phyloP scores from a whole-genome alignment of 1,284 basidiomycete species.

The Pseudozyma hubeiensis region DNA sequence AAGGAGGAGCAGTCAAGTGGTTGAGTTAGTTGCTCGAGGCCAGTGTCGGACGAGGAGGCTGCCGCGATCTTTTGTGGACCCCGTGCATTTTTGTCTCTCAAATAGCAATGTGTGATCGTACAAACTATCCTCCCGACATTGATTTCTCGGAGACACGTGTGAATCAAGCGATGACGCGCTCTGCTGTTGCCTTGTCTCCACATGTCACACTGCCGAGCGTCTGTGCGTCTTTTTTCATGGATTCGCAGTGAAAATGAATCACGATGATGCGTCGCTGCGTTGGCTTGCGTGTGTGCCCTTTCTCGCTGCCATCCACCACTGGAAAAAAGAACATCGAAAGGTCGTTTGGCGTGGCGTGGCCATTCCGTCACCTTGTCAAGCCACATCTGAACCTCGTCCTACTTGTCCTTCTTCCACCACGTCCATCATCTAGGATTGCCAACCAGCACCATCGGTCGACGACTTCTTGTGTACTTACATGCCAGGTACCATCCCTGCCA shows the following conservation, averaged over 20 bases:
- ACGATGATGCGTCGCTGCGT: background rate
- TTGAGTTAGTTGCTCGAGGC: background rate
- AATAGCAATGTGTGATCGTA: background rate
- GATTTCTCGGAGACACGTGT: background rate
- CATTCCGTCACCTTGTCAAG: constrained; percentile 8
- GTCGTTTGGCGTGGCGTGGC: background rate
- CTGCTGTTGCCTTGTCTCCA: constrained; percentile 1
- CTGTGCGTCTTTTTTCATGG: background rate
- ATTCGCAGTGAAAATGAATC: too few species aligned
- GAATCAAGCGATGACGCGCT: background rate
- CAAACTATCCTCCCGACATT: too few species aligned
- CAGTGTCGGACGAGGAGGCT: background rate
- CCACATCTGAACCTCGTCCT: too few species aligned
- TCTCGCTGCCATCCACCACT: background rate
- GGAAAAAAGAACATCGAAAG: background rate
- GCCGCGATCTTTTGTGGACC: background rate
- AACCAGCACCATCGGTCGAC: constrained; percentile 9
- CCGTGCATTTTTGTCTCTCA: background rate
- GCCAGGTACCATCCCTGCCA: constrained; percentile 52
- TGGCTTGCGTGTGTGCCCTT: background rate
- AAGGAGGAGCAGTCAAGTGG: background rate
- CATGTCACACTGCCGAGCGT: background rate
- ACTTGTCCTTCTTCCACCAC: background rate
- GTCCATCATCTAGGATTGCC: background rate
- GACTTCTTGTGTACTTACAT: constrained; percentile 7